These are phyloP conservation scores for Fimicolochytrium jonesii DNA, from an alignment of 192 early-diverging fungal genomes.

Conservation along the genomic window DNA sequence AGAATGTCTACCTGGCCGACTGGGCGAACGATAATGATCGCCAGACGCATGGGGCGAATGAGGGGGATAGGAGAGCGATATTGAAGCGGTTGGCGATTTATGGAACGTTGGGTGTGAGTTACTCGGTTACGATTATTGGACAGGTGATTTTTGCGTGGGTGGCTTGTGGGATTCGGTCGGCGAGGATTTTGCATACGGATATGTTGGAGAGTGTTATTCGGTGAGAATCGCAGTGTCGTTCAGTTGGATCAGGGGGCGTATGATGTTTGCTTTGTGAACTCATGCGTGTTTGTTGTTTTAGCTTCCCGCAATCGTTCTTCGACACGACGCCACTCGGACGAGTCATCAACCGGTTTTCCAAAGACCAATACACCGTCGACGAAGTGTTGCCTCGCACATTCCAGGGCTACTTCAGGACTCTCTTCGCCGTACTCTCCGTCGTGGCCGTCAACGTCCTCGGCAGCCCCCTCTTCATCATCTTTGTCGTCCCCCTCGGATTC, in stretches of 20 bases:
- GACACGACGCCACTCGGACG: conserved; percentile 80
- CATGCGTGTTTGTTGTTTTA: too few species aligned
- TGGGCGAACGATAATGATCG: conserved; percentile 49
- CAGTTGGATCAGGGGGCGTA: too few species aligned
- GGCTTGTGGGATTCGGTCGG: conserved; percentile 73
- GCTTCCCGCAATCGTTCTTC: conserved; percentile 75
- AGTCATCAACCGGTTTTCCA: conserved; percentile 85
- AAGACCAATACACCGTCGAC: conserved; percentile 78
- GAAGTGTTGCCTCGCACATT: conserved; percentile 55
- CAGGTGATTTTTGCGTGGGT: conserved; percentile 75
- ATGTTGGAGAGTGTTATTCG: conserved; percentile 75
- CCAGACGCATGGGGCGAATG: conserved; percentile 12
- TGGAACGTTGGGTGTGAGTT: conserved; percentile 70
- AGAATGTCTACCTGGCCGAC: conserved; percentile 48
- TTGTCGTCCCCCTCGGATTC: conserved; percentile 46
- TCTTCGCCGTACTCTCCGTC: conserved; percentile 47
- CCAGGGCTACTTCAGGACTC: conserved; percentile 46
- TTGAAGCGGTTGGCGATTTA: conserved; percentile 74
- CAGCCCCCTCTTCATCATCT: conserved; percentile 41
- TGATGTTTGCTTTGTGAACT: background rate
- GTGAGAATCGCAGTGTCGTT: conserved; percentile 7
- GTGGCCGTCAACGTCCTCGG: conserved; percentile 48
- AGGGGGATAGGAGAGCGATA: conserved; percentile 28
- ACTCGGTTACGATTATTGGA: conserved; percentile 59
- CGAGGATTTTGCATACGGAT: conserved; percentile 62